Evolutionary conservation across 108 stramenopile species (phyloP), one percentile per base, ranked within the genome.

Genomic region (Fistulifera pelliculosa): DNA sequence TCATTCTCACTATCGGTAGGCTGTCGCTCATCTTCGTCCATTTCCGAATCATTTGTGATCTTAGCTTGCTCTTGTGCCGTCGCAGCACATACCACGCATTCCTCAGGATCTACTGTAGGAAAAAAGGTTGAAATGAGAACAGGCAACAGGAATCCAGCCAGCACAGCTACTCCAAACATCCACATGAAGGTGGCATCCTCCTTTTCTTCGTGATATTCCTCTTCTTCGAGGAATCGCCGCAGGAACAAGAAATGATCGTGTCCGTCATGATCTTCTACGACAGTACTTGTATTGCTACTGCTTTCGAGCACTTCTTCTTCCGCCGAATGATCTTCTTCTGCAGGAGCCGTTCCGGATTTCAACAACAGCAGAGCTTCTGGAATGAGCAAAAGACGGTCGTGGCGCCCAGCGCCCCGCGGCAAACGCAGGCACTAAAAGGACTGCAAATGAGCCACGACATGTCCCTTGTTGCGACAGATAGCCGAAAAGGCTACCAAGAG

Each of bases 81-180:
- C 7, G 17, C 21, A 3, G 17, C 44, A 22, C 50, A 51, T 11
- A 27, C 50, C 4, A 10, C 50, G 12, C 50, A 54, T 13, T 47
- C 26, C 39, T 55, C 54, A 3, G 38, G 28, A 39, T 40, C 38
- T 3, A 16, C 16, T 5, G n/a, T 5, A 19, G 75, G 80, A 35
- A 83, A 78, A 39, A 84, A 25, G 38, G 69, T 31, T 13, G 56
- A 47, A 10, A 80, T 38, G 22, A 90, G n/a, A 21, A 80, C 7
- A 12, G 86, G 83, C 27, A 87, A 49, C n/a, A 81, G 54, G 47
- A 81, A 83, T 14, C 90, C 90, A 26, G 65, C 81, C 39, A 92
- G 40, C 22, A 92, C 23, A n/a, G 71, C 49, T 10, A 65, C 53
- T 15, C 90, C 90, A 41, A 79, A 87, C 51, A 72, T 68, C 71